Percentiles rank a stretch among this genome's conserved stretches.
phyloP scores from a whole-genome alignment of 1,139 yeast genomes.

The Debaryomycetaceae sp. region DNA sequence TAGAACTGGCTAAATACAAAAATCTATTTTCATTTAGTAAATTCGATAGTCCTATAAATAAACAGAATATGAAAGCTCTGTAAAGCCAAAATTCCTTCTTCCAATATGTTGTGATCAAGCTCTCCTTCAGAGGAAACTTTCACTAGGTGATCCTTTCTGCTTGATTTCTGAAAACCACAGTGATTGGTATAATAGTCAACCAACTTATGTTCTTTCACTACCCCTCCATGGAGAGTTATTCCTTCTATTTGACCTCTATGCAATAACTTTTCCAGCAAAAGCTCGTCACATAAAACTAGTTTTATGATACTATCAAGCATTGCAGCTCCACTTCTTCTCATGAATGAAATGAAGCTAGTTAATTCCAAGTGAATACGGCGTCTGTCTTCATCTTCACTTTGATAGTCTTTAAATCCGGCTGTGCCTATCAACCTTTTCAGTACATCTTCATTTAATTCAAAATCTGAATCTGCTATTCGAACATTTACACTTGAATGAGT shows the following conservation, averaged over 20 bases:
- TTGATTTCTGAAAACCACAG: slow-evolving; percentile 5
- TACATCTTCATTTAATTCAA: slow-evolving; percentile 15
- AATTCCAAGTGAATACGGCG: slow-evolving; percentile 13
- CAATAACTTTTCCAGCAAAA: slow-evolving; percentile 6
- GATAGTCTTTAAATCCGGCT: slow-evolving; percentile 35
- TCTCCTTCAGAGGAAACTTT: background rate
- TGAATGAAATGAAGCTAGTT: slow-evolving; percentile 53
- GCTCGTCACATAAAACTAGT: slow-evolving; percentile 11
- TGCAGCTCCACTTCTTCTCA: slow-evolving; percentile 37
- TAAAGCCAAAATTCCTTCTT: slow-evolving; percentile 28
- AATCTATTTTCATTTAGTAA: background rate
- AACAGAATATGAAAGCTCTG: slow-evolving; percentile 33
- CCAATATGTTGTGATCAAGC: slow-evolving; percentile 18
- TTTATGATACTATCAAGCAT: slow-evolving; percentile 27
- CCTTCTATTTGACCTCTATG: slow-evolving; percentile 5
- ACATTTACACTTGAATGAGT: slow-evolving; percentile 13
- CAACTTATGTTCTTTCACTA: slow-evolving; percentile 50
- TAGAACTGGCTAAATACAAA: background rate
- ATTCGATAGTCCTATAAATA: slow-evolving; percentile 19
- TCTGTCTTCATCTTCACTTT: slow-evolving; percentile 6
- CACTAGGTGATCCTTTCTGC: slow-evolving; percentile 1
- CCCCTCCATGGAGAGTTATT: slow-evolving; percentile 34
- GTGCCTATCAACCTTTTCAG: slow-evolving; percentile 39
- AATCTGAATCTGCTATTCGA: slow-evolving; percentile 15
- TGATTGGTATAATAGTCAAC: slow-evolving; percentile 24